phyloP scores from a whole-genome alignment of 2,329 filamentous ascomycete genomes.

The Metarhizium robertsii region DNA sequence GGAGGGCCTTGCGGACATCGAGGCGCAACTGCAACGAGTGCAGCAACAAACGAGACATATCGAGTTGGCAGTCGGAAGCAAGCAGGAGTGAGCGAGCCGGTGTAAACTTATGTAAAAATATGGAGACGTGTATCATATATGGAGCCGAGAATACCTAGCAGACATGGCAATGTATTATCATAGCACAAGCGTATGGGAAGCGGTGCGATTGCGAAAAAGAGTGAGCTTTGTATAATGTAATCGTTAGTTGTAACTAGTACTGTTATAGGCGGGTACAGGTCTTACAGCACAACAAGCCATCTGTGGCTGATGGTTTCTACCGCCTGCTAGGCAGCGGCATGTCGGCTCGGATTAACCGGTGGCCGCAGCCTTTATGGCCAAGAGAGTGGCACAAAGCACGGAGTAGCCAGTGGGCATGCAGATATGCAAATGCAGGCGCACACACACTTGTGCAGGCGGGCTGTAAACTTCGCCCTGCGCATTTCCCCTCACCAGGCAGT shows the following conservation, averaged over 20 bases:
- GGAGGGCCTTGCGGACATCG: slow-evolving; percentile 8
- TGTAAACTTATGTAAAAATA: not conserved
- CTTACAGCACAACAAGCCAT: too few species aligned
- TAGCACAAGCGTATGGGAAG: not conserved
- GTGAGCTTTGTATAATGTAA: too few species aligned
- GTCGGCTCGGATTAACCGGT: slow-evolving; percentile 4
- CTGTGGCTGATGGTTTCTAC: too few species aligned
- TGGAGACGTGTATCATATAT: not conserved
- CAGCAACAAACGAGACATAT: slow-evolving; percentile 10
- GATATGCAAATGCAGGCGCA: not conserved
- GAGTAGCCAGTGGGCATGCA: not conserved
- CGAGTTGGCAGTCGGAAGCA: slow-evolving; percentile 14
- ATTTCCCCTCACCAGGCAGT: slow-evolving; percentile 24
- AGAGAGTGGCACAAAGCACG: not conserved
- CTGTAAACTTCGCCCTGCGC: slow-evolving; percentile 18
- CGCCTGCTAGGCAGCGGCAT: not conserved
- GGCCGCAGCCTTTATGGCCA: not conserved
- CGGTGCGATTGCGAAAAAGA: too few species aligned
- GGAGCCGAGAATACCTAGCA: not conserved
- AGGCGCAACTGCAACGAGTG: slow-evolving; percentile 10
- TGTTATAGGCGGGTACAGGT: too few species aligned
- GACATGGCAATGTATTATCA: not conserved
- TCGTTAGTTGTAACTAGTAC: too few species aligned
- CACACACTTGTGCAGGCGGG: not conserved
- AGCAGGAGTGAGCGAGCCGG: slow-evolving; percentile 4